Conservation (phyloP, 1,284 basidiomycete species). For the Butyriboletus regius region DNA sequence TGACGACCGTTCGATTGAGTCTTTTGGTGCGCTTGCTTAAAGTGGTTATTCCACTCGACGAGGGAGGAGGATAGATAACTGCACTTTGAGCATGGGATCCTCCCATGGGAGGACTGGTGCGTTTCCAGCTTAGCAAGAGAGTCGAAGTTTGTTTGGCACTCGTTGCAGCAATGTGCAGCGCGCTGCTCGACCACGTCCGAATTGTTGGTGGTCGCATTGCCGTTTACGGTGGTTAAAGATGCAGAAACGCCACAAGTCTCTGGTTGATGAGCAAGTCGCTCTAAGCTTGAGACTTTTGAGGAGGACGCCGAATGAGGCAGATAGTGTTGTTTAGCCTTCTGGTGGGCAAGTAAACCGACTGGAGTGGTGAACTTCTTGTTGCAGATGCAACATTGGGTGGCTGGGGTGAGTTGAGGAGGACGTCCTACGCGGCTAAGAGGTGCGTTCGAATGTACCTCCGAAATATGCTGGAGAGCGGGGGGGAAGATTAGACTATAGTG, state of each 20-base stretch:
- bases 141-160: constrained; percentile 19
- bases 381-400: constrained; percentile 22
- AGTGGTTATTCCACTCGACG: constrained; percentile 27
- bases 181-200: constrained; percentile 1
- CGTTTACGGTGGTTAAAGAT: not conserved
- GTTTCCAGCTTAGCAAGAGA: constrained; percentile 18
- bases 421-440: not conserved
- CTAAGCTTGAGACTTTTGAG: constrained; percentile 1
- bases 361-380: constrained; percentile 23
- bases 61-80: constrained; percentile 17
- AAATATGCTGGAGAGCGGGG: constrained; percentile 22
- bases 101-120: constrained; percentile 20
- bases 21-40: constrained; percentile 16
- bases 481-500: constrained; percentile 8
- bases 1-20: constrained; percentile 5
- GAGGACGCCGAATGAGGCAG: constrained; percentile 8
- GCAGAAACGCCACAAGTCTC: constrained; percentile 1
- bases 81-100: constrained; percentile 28
- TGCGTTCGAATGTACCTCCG: constrained; percentile 13
- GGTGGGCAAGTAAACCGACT: constrained; percentile 18
- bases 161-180: constrained; percentile 14
- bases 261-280: constrained; percentile 1
- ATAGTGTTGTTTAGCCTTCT: constrained; percentile 22
- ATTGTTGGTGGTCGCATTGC: not conserved
- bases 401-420: constrained; percentile 1